A percentile compares a stretch with the other conserved stretches of the same genome.
phyloP scores from a whole-genome alignment of 2,329 filamentous ascomycete genomes.

The Aspergillus fijiensis region DNA sequence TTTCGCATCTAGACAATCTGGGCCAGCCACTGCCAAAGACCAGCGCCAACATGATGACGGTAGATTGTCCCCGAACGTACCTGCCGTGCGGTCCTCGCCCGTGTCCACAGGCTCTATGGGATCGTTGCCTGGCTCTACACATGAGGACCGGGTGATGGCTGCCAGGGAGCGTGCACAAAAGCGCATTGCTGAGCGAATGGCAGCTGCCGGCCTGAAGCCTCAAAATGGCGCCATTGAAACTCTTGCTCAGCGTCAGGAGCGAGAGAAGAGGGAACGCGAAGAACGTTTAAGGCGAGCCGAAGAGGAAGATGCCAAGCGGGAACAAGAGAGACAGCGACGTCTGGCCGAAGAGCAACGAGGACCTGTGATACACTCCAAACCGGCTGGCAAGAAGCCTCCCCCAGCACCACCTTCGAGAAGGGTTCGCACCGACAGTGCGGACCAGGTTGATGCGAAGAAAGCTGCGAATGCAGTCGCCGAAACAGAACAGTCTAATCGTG shows the following conservation, averaged over 20 bases:
- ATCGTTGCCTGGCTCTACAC: conserved; percentile 82
- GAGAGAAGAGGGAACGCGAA: conserved; percentile 82
- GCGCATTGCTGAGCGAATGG: conserved; percentile 93
- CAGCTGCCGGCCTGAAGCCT: conserved; percentile 86
- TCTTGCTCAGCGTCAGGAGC: conserved; percentile 78
- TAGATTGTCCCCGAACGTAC: conserved; percentile 46
- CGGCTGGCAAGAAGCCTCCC: conserved; percentile 67
- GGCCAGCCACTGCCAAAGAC: conserved; percentile 49
- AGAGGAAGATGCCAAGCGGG: conserved; percentile 86
- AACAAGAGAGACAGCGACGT: conserved; percentile 80
- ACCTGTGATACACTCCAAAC: conserved; percentile 58
- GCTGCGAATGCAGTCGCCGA: conserved; percentile 61
- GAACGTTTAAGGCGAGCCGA: conserved; percentile 86
- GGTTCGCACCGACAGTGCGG: conserved; percentile 54
- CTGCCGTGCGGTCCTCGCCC: conserved; percentile 41
- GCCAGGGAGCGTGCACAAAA: conserved; percentile 97
- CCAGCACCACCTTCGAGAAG: conserved; percentile 72
- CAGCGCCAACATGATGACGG: conserved; percentile 55
- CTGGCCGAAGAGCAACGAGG: conserved; percentile 70
- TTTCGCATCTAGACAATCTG: conserved; percentile 47
- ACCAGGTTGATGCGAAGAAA: conserved; percentile 58
- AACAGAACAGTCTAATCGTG: conserved; percentile 59
- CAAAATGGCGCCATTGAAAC: conserved; percentile 77
- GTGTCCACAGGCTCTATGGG: conserved; percentile 58
- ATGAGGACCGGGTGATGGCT: conserved; percentile 90